Base-by-base conservation (phyloP, 2,329 filamentous ascomycete species). In the Hawksworthiomyces lignivorus region DNA sequence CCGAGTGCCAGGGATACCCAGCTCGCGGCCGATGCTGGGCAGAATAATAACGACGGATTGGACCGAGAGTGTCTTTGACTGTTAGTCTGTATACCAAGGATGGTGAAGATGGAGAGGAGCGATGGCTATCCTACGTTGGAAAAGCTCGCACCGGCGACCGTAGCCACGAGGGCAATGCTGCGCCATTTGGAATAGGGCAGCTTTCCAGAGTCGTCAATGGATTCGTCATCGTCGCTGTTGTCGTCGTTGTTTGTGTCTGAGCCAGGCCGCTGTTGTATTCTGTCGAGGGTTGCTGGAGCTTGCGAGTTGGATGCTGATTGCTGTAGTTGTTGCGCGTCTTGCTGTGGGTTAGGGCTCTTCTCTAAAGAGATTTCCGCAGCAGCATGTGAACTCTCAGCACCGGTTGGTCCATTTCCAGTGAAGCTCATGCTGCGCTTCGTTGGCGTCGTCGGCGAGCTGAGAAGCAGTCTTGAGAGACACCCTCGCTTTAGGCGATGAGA, bases 1-100 rank as follows among this genome's bases (percentile, higher is more conserved):
- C 14, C 77, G 67, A 20, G 68, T 68, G 29, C 73, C 69, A 1
- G 78, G 78, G 17, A 82, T 77, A 39, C 57, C 46, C 5, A 82
- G 63, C 10, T 72, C 71, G 20, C 62, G 52, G 28, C 75, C 74
- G 26, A 82, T 80, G n/a, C 69, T 72, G 0, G 78, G 78, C 14
- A 82, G 62, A 37, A 80, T 73, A 46, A 82, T 80, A 44, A 82
- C 73, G 4, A 76, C 69, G 2, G 72, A 65, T 54, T 81, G 77
- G 4, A 70, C 65, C 2, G 72, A 74, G 36, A 80, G 62, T 4
- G 48, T 54, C 48, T 52, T 28, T 10, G 10, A 15, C 9, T 8
- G 29, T 34, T 21, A 45, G 18, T 30, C 40, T 39, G 12, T 20
- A 32, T 15, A 18, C 12, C 11, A 14, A 17, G 5, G 9, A 20